A percentile compares a stretch with the other conserved stretches of the same genome.
These are phyloP conservation scores for Linnemannia zychae DNA, from an alignment of 192 early-diverging fungal species.

Conservation along the genomic window DNA sequence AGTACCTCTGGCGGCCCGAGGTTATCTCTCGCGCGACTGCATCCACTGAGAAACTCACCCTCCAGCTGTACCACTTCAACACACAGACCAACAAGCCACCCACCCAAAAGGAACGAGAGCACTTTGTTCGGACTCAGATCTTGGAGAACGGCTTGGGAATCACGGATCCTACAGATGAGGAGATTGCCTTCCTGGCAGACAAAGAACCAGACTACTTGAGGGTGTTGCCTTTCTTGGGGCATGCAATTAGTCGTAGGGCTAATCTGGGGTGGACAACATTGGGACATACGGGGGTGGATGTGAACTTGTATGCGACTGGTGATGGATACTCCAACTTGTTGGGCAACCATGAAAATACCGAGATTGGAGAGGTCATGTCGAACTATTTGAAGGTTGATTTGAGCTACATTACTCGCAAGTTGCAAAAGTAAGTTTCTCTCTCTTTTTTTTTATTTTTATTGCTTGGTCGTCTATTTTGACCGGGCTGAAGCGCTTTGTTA, in stretches of 20 bases:
- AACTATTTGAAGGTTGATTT: slow-evolving; percentile 69
- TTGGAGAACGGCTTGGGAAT: slow-evolving; percentile 77
- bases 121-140: slow-evolving; percentile 69
- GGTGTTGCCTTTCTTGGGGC: slow-evolving; percentile 17
- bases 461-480: background rate
- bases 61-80: slow-evolving; percentile 50
- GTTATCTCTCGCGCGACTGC: slow-evolving; percentile 75
- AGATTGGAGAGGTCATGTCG: slow-evolving; percentile 69
- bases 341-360: slow-evolving; percentile 78
- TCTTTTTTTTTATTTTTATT: background rate
- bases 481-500: background rate
- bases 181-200: slow-evolving; percentile 61
- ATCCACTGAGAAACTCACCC: slow-evolving; percentile 72
- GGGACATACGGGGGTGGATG: slow-evolving; percentile 95
- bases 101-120: slow-evolving; percentile 19
- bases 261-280: slow-evolving; percentile 80
- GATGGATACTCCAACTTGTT: slow-evolving; percentile 33
- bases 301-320: slow-evolving; percentile 74
- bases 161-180: slow-evolving; percentile 73
- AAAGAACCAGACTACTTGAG: slow-evolving; percentile 13
- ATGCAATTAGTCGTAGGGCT: slow-evolving; percentile 22
- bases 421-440: slow-evolving; percentile 50
- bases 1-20: slow-evolving; percentile 88
- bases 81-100: background rate
- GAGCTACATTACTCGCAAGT: slow-evolving; percentile 55